Evolutionary conservation across 2,329 filamentous ascomycete genomes (phyloP).

Genomic region (Colletotrichum plurivorum): DNA sequence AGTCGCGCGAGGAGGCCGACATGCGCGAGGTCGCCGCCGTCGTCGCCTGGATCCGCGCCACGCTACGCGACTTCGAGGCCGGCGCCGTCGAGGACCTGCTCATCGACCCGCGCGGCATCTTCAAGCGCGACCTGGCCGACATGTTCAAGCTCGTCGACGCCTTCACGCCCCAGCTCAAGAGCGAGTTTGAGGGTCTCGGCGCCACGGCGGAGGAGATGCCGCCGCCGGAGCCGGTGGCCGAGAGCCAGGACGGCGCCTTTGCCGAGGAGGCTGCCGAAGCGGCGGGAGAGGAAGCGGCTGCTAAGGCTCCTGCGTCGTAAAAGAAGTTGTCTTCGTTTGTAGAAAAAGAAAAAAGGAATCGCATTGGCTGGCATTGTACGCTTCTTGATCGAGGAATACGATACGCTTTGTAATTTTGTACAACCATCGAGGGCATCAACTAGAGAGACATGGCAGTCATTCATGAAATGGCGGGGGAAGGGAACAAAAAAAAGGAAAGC

Average conservation of each 20-base stretch:
- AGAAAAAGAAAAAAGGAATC: background rate
- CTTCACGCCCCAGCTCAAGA: slow-evolving; percentile 49
- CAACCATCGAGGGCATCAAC: slow-evolving; percentile 32
- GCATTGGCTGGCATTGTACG: background rate
- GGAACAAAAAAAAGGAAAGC: background rate
- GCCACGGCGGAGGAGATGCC: slow-evolving; percentile 39
- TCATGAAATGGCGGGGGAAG: no score
- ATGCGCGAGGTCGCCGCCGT: slow-evolving; percentile 65
- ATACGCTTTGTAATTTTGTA: slow-evolving; percentile 46
- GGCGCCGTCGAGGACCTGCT: slow-evolving; percentile 61
- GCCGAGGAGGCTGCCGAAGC: slow-evolving; percentile 18
- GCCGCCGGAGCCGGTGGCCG: slow-evolving; percentile 35
- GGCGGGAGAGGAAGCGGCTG: slow-evolving; percentile 9
- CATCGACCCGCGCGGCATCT: slow-evolving; percentile 55
- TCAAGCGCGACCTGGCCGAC: slow-evolving; percentile 57
- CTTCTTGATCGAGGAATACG: background rate
- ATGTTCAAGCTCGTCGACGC: slow-evolving; percentile 56
- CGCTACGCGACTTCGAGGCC: slow-evolving; percentile 63
- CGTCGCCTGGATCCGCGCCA: slow-evolving; percentile 69
- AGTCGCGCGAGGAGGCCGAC: slow-evolving; percentile 71
- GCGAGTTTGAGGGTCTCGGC: slow-evolving; percentile 54
- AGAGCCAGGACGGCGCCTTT: slow-evolving; percentile 40
- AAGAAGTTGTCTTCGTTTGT: background rate
- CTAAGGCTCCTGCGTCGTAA: slow-evolving; percentile 3
- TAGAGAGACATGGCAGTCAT: slow-evolving; percentile 9